Percentiles rank a stretch among this genome's conserved stretches.
phyloP scores from a whole-genome alignment of 768 basidiomycete genomes.

The Suillus clintonianus region DNA sequence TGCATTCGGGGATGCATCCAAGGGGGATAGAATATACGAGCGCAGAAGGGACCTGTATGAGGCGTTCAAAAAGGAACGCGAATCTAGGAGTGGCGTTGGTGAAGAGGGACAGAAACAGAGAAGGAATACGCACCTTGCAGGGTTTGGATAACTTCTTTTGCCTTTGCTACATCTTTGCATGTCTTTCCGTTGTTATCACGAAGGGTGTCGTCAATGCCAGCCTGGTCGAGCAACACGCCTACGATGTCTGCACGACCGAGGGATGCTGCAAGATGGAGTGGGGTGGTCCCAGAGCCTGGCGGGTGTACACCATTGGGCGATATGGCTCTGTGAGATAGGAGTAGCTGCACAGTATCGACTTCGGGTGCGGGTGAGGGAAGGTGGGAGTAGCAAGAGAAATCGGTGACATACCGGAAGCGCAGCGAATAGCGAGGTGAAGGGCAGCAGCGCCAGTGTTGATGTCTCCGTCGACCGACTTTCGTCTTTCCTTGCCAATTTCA shows the following conservation, averaged over 20 bases:
- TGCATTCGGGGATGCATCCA: constrained; percentile 39
- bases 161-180: constrained; percentile 70
- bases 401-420: constrained; percentile 63
- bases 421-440: constrained; percentile 81
- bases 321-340: constrained; percentile 73
- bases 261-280: constrained; percentile 72
- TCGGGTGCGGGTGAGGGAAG: constrained; percentile 8
- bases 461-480: constrained; percentile 47
- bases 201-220: constrained; percentile 76
- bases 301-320: constrained; percentile 81
- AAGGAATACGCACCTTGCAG: constrained; percentile 59
- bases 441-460: constrained; percentile 73
- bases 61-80: constrained; percentile 73
- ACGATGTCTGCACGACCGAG: constrained; percentile 76
- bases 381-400: not conserved
- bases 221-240: constrained; percentile 74
- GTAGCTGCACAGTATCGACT: constrained; percentile 68
- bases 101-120: not conserved
- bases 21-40: constrained; percentile 68
- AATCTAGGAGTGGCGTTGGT: constrained; percentile 50
- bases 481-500: constrained; percentile 69
- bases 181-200: constrained; percentile 68
- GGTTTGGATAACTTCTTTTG: constrained; percentile 61
- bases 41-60: constrained; percentile 73
- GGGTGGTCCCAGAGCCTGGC: constrained; percentile 67